These are phyloP conservation scores for Nannochloropsis salina DNA, from an alignment of 108 stramenopile genomes.

Conservation along the genomic window DNA sequence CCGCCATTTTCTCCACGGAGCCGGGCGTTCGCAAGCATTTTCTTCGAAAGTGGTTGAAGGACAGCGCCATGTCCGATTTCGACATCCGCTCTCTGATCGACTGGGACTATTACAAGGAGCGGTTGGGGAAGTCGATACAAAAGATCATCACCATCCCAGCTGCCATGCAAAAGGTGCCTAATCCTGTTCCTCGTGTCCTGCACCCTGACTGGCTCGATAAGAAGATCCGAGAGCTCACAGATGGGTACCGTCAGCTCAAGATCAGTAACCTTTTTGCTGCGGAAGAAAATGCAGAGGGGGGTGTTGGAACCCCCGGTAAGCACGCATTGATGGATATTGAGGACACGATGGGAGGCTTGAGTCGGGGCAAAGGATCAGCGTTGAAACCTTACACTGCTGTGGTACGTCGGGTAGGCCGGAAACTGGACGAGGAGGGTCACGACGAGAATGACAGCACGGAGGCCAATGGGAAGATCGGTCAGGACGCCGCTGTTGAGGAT, in stretches of 20 bases:
- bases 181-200: constrained; percentile 85
- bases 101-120: constrained; percentile 95
- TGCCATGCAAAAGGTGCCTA: constrained; percentile 82
- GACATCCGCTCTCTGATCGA: constrained; percentile 88
- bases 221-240: constrained; percentile 71
- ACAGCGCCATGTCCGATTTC: constrained; percentile 72
- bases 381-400: background rate
- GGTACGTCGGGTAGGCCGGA: background rate
- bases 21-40: constrained; percentile 75
- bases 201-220: constrained; percentile 92
- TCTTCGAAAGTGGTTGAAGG: constrained; percentile 87
- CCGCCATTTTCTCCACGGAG: constrained; percentile 88
- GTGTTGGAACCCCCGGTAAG: background rate
- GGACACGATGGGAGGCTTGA: background rate
- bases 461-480: background rate
- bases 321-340: background rate
- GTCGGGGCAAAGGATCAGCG: background rate
- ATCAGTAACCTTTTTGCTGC: constrained; percentile 68
- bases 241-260: constrained; percentile 73
- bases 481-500: background rate
- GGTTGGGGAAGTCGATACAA: constrained; percentile 88
- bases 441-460: constrained; percentile 11
- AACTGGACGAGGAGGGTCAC: constrained; percentile 18
- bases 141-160: constrained; percentile 99
- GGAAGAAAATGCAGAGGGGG: constrained; percentile 4